Evolutionary conservation across 31 red algal species (phyloP).

Genomic region (Endocladia muricata): DNA sequence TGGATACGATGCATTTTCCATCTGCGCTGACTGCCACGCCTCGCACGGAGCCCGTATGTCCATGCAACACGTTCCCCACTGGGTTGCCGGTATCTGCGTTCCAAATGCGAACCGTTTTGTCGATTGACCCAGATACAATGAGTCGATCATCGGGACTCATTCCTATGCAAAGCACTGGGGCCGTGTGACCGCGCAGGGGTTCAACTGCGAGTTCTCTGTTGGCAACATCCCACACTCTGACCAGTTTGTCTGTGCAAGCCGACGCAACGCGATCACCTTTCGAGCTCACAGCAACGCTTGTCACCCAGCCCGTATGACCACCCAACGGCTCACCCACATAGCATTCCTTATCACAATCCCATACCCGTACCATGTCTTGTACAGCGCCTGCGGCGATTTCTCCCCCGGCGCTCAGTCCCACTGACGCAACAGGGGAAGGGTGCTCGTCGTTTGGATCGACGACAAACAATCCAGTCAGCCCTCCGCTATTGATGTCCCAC

Average conservation of each 20-base stretch:
- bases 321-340: not conserved
- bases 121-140: not conserved
- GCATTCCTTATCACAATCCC: not conserved
- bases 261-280: slow-evolving; percentile 13
- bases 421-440: too few relatives aligned
- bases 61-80: not conserved
- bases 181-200: not conserved
- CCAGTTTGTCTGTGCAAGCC: not conserved
- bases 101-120: not conserved
- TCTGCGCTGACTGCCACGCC: slow-evolving; percentile 1
- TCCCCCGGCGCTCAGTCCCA: not conserved
- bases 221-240: not conserved
- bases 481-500: not conserved
- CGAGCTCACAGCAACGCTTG: slow-evolving; percentile 5
- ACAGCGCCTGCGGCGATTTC: not conserved
- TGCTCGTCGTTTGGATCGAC: not conserved
- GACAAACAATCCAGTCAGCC: not conserved
- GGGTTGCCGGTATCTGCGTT: not conserved
- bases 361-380: not conserved
- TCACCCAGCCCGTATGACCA: not conserved
- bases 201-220: not conserved
- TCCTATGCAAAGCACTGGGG: not conserved
- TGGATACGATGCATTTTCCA: slow-evolving; percentile 10
- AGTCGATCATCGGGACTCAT: not conserved
- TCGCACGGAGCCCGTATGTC: not conserved